phyloP scores from a whole-genome alignment of 1,139 yeast genomes.

The Citeromyces hawaiiensis region DNA sequence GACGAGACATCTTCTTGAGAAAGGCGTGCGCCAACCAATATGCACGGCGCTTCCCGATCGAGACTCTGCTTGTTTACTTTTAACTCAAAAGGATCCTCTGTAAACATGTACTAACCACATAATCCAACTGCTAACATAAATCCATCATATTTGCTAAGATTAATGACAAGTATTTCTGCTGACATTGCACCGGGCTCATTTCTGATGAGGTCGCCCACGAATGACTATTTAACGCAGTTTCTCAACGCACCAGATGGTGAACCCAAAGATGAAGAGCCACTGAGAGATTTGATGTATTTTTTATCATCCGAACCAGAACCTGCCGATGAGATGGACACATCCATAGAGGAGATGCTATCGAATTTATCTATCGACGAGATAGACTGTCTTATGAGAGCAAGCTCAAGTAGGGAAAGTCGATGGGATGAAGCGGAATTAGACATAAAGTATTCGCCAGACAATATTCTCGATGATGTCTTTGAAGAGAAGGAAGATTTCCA shows the following conservation, averaged over 20 bases:
- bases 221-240: neutral
- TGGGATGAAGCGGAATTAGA: slow-evolving; percentile 13
- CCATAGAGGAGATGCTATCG: slow-evolving; percentile 7
- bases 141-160: neutral
- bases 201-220: neutral
- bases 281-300: neutral
- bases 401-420: slow-evolving; percentile 7
- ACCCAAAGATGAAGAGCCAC: neutral
- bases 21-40: neutral
- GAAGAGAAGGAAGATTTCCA: slow-evolving; percentile 2
- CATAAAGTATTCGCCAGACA: slow-evolving; percentile 5
- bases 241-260: neutral
- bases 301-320: neutral
- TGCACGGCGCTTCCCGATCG: neutral
- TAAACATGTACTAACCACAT: neutral
- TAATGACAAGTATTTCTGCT: neutral
- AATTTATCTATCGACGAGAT: slow-evolving; percentile 20
- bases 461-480: slow-evolving; percentile 4
- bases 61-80: neutral
- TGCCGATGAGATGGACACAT: neutral
- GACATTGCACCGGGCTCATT: neutral
- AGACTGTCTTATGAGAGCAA: slow-evolving; percentile 33
- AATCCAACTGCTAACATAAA: neutral
- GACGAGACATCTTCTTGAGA: neutral
- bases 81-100: neutral